Conservation (phyloP, 2,329 filamentous ascomycete genomes). For the Pestalotiopsis sp. region DNA sequence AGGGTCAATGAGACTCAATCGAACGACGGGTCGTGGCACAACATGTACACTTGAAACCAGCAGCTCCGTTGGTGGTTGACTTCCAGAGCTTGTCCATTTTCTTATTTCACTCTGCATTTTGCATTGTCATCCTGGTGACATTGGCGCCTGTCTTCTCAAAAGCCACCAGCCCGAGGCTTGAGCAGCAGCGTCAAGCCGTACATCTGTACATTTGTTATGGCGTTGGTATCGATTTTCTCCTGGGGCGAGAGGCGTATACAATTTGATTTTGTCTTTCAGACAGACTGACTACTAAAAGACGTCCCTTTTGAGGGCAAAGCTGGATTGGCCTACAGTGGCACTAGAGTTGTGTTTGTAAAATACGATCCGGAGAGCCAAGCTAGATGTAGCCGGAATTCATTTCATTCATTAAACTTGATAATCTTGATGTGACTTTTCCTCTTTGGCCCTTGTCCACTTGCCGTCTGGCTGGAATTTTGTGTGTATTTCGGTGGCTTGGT, state of each 20-base stretch:
- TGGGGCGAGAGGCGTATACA: not conserved
- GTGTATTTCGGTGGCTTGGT: too few species aligned
- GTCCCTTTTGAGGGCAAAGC: not conserved
- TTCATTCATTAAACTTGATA: not conserved
- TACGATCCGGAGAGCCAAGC: not conserved
- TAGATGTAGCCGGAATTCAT: not conserved
- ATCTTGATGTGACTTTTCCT: not conserved
- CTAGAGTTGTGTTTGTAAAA: not conserved
- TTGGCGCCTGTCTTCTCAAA: not conserved
- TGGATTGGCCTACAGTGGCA: not conserved
- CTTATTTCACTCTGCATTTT: conserved; percentile 3
- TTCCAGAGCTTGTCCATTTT: not conserved
- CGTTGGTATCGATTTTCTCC: not conserved
- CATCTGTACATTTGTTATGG: not conserved
- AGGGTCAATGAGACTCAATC: conserved; percentile 21
- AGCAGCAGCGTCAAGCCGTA: not conserved
- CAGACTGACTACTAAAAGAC: not conserved
- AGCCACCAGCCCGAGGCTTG: not conserved
- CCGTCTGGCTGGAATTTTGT: too few species aligned
- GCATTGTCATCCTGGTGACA: conserved; percentile 2
- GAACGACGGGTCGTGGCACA: not conserved
- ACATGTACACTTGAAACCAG: not conserved
- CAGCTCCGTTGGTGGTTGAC: not conserved
- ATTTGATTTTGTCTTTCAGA: not conserved
- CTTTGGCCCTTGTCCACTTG: not conserved